Evolutionary conservation across 768 basidiomycete species (phyloP), one percentile per base, ranked within the genome.

Genomic region (Suillus paluster): DNA sequence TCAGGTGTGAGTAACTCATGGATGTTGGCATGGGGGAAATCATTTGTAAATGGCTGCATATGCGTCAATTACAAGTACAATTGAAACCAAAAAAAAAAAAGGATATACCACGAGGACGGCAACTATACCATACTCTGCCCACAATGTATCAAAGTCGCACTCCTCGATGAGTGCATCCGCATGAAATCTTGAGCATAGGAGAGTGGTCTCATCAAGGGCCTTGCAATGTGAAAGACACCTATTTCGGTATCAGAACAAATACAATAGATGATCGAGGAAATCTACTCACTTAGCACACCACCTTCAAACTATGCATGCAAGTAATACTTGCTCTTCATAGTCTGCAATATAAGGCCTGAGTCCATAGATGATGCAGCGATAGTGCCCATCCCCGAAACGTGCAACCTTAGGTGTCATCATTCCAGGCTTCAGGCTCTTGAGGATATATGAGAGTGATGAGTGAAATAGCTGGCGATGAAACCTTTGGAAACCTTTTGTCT

Each of bases 241-340:
- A 7, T 49, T 60, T 58, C 62, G 62, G 36, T 55, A 57, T 39
- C 30, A 62, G 57, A 44, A 59, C 58, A 19, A 10, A 65, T 3
- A 45, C 49, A 15, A 56, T 62, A 44, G 64, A 61, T 23, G 49
- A 49, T 33, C 23, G n/a, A 15, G 30, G 6, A 30, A 6, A 57
- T 25, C n/a, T 54, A 61, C 64, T 17, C 66, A 79, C 78, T 63
- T 64, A 15, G 75, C 57, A 64, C 79, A 80, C 78, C 78, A 79
- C 1, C 67, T 68, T 48, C 72, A 71, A 1, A 79, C 70, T 39
- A 77, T 65, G 39, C 76, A 70, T 5, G 73, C 68, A 1, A 78
- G 61, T 1, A 76, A 52, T 1, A 63, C 72, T 61, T 80, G 79
- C 61, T 81, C 78, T 0, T 75, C 75, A 57, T 81, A 80, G 58